These are phyloP conservation scores for Wickerhamiella sorbophila DNA, from an alignment of 805 yeast species.

Conservation along the genomic window DNA sequence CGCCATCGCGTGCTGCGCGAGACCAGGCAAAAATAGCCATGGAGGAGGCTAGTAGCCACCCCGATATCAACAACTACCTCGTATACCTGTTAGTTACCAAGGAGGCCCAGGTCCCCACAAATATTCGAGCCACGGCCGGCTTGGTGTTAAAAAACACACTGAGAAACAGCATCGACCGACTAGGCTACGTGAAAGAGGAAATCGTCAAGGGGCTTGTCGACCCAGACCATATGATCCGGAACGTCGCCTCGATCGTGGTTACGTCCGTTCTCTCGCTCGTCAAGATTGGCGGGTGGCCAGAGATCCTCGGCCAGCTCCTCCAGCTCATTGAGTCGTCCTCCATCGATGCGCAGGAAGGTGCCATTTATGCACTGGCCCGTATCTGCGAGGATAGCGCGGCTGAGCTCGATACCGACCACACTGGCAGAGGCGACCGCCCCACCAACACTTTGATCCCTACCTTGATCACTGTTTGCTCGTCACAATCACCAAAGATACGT, in stretches of 20 bases:
- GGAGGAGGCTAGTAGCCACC: slow-evolving; percentile 50
- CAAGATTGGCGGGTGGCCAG: slow-evolving; percentile 65
- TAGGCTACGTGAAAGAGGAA: slow-evolving; percentile 33
- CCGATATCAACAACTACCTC: slow-evolving; percentile 72
- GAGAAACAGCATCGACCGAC: slow-evolving; percentile 28
- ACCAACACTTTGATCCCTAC: slow-evolving; percentile 51
- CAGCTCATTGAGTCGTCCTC: slow-evolving; percentile 39
- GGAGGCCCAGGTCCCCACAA: slow-evolving; percentile 31
- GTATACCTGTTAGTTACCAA: slow-evolving; percentile 51
- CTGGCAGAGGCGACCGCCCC: slow-evolving; percentile 43
- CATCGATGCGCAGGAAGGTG: slow-evolving; percentile 50
- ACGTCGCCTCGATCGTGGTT: slow-evolving; percentile 81
- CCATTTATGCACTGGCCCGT: slow-evolving; percentile 67
- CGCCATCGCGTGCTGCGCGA: slow-evolving; percentile 42
- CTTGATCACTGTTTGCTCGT: slow-evolving; percentile 38
- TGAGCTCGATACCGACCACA: slow-evolving; percentile 48
- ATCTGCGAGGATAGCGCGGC: slow-evolving; percentile 79
- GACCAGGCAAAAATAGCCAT: slow-evolving; percentile 59
- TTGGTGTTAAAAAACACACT: slow-evolving; percentile 65
- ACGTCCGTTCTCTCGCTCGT: slow-evolving; percentile 60
- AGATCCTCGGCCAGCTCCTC: slow-evolving; percentile 51
- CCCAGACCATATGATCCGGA: slow-evolving; percentile 49
- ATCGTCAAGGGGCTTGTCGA: slow-evolving; percentile 38
- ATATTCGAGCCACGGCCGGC: slow-evolving; percentile 79
- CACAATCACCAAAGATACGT: slow-evolving; percentile 31